Base-by-base conservation (phyloP, 2,329 filamentous ascomycete species). In the Juglanconis sp. region DNA sequence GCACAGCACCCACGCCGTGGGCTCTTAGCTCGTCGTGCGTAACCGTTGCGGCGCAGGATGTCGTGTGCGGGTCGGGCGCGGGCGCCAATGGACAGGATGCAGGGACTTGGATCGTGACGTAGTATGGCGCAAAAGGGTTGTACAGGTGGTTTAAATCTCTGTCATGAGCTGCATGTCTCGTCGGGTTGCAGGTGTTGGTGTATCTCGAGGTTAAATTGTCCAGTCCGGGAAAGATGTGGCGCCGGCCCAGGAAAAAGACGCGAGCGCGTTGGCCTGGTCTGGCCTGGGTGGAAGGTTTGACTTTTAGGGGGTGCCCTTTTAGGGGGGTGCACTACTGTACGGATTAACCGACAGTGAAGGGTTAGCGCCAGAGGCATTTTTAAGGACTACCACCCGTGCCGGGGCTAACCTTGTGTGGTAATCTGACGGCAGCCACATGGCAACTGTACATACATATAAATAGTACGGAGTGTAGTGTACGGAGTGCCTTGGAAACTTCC, bases 81-180 rank as follows among this genome's bases (percentile, higher is more conserved):
- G 47, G 30, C 46, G 24, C 24, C 36, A 36, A 50, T 35, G 54
- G 61, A 46, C 17, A 30, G 38, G 54, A 56, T 58, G 58, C 61
- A 53, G 54, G 55, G 54, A 35, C 58, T 57, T 46, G 53, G 30
- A n/a, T n/a, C 38, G 50, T 61, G 61, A 57, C 54, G 57, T 57
- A 57, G 54, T 30, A 55, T 35, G 49, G 47, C 48, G 58, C 46
- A 15, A 35, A 8, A 35, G n/a, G 51, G 57, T 63, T 11, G 58
- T 55, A 57, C 58, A 55, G 38, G 55, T 46, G 57, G 60, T 42
- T 52, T 55, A 47, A 24, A 24, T 8, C 51, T 9, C 49, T 24
- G 51, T 63, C 61, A 57, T 61, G 56, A 61, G 30, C 58, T 61
- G 61, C 61, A 63, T 61, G 61, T 61, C 57, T 63, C 55, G 51